Evolutionary conservation across 768 basidiomycete species (phyloP).

Genomic region (Clavaria fumosa): DNA sequence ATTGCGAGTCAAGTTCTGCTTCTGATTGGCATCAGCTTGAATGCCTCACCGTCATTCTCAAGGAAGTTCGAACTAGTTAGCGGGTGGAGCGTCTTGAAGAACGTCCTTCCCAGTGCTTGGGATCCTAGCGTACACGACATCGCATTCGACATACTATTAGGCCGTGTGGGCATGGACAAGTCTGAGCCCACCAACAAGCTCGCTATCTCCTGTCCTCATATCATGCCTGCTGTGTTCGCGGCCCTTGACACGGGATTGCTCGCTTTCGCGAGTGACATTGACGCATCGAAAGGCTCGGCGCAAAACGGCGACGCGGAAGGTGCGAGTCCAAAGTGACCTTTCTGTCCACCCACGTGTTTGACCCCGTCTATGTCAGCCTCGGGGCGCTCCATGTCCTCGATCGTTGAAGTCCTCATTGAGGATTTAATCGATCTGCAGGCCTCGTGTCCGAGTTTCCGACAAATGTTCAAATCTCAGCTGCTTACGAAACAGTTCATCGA

Average conservation of each 20-base stretch:
- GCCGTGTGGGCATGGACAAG: conserved; percentile 20
- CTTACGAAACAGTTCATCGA: conserved; percentile 53
- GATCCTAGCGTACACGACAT: conserved; percentile 46
- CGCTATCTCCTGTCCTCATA: conserved; percentile 43
- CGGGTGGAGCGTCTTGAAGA: conserved; percentile 68
- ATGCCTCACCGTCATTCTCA: conserved; percentile 44
- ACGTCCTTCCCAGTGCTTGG: conserved; percentile 57
- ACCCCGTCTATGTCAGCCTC: conserved; percentile 9
- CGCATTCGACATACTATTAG: conserved; percentile 56
- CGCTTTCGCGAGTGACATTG: conserved; percentile 23
- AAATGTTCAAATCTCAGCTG: conserved; percentile 58
- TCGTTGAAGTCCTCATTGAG: conserved; percentile 48
- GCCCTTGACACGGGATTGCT: conserved; percentile 46
- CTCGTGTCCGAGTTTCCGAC: conserved; percentile 48
- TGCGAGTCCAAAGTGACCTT: conserved; percentile 8
- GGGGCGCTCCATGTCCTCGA: conserved; percentile 14
- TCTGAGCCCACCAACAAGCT: conserved; percentile 12
- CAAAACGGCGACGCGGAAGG: conserved; percentile 16
- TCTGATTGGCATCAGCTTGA: conserved; percentile 42
- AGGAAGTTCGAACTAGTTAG: conserved; percentile 75
- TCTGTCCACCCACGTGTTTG: conserved; percentile 7
- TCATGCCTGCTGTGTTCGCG: conserved; percentile 57
- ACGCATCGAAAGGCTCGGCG: conserved; percentile 15
- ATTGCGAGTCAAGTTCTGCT: conserved; percentile 44
- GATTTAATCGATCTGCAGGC: conserved; percentile 57